Evolutionary conservation across 2,329 filamentous ascomycete genomes (phyloP).

Genomic region (Periglandula ipomoeae): DNA sequence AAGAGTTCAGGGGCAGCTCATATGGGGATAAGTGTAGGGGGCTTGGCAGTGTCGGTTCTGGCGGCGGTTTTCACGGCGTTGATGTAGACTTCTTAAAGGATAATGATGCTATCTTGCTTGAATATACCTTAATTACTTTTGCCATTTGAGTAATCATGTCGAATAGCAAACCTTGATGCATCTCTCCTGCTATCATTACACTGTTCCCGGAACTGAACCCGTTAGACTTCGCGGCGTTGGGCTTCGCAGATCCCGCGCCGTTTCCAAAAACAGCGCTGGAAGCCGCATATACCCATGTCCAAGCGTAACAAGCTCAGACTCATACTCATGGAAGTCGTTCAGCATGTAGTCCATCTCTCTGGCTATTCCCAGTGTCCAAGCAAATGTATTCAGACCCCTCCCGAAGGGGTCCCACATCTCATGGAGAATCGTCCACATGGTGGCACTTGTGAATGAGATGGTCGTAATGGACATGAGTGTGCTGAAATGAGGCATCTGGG

Average conservation of each 20-base stretch:
- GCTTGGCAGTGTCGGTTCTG: not conserved
- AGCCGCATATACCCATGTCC: slow-evolving; percentile 12
- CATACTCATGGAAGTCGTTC: slow-evolving; percentile 17
- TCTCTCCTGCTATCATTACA: no score
- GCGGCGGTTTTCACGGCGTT: slow-evolving; percentile 12
- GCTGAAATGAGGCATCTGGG: slow-evolving; percentile 1
- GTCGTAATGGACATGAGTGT: slow-evolving; percentile 5
- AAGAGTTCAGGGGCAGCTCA: slow-evolving; percentile 13
- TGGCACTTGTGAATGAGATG: slow-evolving; percentile 8
- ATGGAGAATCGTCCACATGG: slow-evolving; percentile 11
- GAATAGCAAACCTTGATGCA: no score
- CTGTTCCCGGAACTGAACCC: not conserved
- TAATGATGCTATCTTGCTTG: not conserved
- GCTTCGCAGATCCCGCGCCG: not conserved
- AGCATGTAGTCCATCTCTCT: slow-evolving; percentile 19
- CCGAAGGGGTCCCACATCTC: slow-evolving; percentile 20
- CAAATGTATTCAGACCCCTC: slow-evolving; percentile 13
- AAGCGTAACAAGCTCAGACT: slow-evolving; percentile 6
- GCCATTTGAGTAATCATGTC: no score
- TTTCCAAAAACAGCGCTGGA: not conserved
- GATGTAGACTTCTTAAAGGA: not conserved
- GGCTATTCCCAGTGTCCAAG: slow-evolving; percentile 19
- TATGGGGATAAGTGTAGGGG: not conserved
- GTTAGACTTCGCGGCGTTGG: no score
- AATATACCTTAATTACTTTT: not conserved